A percentile compares a stretch with the other conserved stretches of the same genome.
Evolutionary conservation across 805 yeast genomes (phyloP).

Genomic region (Hanseniaspora guilliermondii): DNA sequence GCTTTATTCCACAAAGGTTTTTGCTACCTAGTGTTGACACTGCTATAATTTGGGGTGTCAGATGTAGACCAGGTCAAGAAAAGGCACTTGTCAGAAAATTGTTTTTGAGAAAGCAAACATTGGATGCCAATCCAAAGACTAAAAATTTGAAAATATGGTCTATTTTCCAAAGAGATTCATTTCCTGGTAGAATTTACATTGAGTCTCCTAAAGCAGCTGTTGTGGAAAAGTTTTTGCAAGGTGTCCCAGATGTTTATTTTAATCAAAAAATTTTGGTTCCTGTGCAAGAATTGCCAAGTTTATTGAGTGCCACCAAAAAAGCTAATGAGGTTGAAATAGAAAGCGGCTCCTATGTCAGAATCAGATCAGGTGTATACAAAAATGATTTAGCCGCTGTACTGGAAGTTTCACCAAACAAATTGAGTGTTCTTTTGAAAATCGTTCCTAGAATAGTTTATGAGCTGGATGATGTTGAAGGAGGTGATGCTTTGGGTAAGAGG

Average conservation of each 20-base stretch:
- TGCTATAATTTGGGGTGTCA: constrained; percentile 90
- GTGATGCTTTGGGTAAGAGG: constrained; percentile 34
- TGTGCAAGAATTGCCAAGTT: constrained; percentile 86
- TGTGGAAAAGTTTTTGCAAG: constrained; percentile 74
- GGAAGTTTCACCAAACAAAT: constrained; percentile 83
- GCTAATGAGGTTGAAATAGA: constrained; percentile 75
- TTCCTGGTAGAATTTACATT: constrained; percentile 80
- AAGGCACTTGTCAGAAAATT: constrained; percentile 78
- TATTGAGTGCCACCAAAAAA: constrained; percentile 69
- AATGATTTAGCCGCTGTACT: constrained; percentile 90
- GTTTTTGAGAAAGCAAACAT: constrained; percentile 68
- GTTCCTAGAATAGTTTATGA: constrained; percentile 86
- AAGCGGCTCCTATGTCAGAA: constrained; percentile 86
- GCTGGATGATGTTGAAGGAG: constrained; percentile 37
- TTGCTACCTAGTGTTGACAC: constrained; percentile 91
- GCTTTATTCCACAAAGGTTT: constrained; percentile 83
- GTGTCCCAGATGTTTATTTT: constrained; percentile 74
- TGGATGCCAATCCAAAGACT: constrained; percentile 50
- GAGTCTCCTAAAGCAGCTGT: constrained; percentile 93
- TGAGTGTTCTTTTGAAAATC: constrained; percentile 84
- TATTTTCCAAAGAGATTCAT: constrained; percentile 87
- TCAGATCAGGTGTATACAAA: constrained; percentile 80
- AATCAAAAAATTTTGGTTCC: constrained; percentile 77
- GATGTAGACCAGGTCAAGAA: constrained; percentile 87
- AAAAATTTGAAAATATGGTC: constrained; percentile 75